Base-by-base conservation (phyloP, 2,329 filamentous ascomycete genomes). In the Aspergillus persii region DNA sequence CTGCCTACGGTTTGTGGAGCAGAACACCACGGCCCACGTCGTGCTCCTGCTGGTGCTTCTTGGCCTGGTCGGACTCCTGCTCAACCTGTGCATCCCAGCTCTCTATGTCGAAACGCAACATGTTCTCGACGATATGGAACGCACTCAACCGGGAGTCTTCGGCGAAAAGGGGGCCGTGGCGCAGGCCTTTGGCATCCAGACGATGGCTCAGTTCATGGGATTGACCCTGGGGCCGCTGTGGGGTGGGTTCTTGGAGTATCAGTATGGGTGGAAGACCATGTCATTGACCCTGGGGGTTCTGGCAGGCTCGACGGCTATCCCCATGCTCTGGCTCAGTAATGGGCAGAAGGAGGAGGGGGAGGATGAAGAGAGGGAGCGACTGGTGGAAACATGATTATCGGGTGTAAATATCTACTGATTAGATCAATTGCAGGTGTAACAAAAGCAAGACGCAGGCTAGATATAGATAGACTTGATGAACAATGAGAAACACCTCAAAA, bases 81-180 rank as follows among this genome's bases (percentile, higher is more conserved):
- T 90, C 3, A 81, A 83, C 0, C 75, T 89, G 4, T 80, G 83
- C 1, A 81, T 87, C 59, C 85, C 87, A 0, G 86, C 88, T 0
- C 76, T 91, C 23, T 89, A 90, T 84, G 88, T 89, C 0, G 90
- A 92, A 74, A 87, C 92, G 36, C 81, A 84, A 3, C 81, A 81
- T 39, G 68, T 68, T 4, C 63, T 72, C 0, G 80, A 81, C 23
- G 78, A 76, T 0, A 86, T 85, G 87, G 60, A 90, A 78, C 5
- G 86, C 86, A 66, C 82, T 85, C 60, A 86, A 81, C 65, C 83
- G 83, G 41, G 91, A 87, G 74, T 96, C 89, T 69, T 89, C 84
- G 58, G 86, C 7, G 56, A 61, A 11, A 61, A 65, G 9, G 66
- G 67, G 0, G 86, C 86, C 0, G 88, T 88, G 67, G 86, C 86